Base-by-base conservation (phyloP, 2,329 filamentous ascomycete species). In the Mycosphaerelloides madeirae region DNA sequence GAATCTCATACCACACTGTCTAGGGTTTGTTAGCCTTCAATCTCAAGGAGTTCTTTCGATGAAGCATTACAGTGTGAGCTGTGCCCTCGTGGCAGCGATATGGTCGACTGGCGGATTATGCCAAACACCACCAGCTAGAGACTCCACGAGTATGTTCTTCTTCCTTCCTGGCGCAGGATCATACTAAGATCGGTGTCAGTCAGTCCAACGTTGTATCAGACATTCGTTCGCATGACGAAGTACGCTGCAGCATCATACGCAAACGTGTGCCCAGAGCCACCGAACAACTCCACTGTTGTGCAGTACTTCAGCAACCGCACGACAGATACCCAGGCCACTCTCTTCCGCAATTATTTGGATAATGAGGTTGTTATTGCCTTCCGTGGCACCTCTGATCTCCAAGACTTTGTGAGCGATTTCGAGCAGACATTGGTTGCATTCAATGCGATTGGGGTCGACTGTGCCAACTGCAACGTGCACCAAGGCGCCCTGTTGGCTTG, bases 291-390 rank as follows among this genome's bases (percentile, higher is more conserved):
- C 2, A 29, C 32, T 6, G 37, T 41, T n/a, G 41, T 48, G 14
- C 46, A 44, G 37, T 43, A 43, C 20, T 48, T 48, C 41, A 18
- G 33, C 28, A 44, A 48, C n/a, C 16, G 37, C 4, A 29, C 39
- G 29, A 43, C 41, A 14, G 38, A 38, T 2, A 48, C 46, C 1
- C 36, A 48, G 38, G 43, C 43, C 18, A 48, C 37, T 3, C 37
- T 48, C 19, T 48, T 48, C 37, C 46, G 46, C 31, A 41, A 48
- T 18, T 41, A 48, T 16, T 15, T 29, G 9, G 19, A 34, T 9
- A 36, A 35, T 28, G 32, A 44, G 32, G 37, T 49, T 28, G 31
- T 49, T 31, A 42, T 49, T 18, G 37, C 46, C n/a, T 49, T 49
- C 9, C 46, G 41, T 6, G 46, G 46, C 28, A 49, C 46, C 8